Base-by-base conservation (phyloP, 768 basidiomycete species). In the Amylocystis lapponica region DNA sequence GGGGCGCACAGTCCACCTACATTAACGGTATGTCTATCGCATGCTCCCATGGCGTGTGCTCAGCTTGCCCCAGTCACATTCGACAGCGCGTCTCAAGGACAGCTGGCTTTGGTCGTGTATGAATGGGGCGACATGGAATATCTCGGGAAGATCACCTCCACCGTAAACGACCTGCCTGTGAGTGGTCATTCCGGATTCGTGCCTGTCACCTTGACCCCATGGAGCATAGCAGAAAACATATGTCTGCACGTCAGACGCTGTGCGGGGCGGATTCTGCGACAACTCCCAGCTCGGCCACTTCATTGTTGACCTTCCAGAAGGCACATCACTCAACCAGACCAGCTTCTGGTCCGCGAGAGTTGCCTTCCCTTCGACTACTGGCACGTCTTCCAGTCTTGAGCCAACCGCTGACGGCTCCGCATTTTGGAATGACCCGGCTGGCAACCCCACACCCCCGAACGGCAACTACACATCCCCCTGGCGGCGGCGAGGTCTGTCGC, bases 101-200 rank as follows among this genome's bases (percentile, higher is more conserved):
- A 95, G 64, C 69, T 96, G 16, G 90, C 95, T 21, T 82, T 96
- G 75, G 86, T 95, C 41, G 80, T 99, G 19, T 99, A 97, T 57
- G 95, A 98, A 66, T 99, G 94, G 94, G 61, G 72, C 22, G 96
- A 99, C 58, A 81, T 82, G 40, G 66, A 72, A 35, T 93, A 88
- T 59, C 73, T 99, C 3, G 96, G 96, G 26, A 81, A 75, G 59
- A 66, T 72, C 35, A 79, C 80, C 23, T 78, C 79, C 4, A 63
- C 59, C 5, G 72, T 79, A 49, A 73, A 78, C 29, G 67, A 69
- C 43, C 56, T 83, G 38, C 86, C 85, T 50, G 85, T 92, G 63
- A 77, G 81, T 66, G 48, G 39, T 20, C 25, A 29, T 32, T 27
- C 22, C 17, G n/a, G 4, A 11, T 31, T 19, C 29, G 23, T 22